Percentiles rank a stretch among this genome's conserved stretches.
Conservation (phyloP, 345 rosid genomes). For the Turnera subulata region DNA sequence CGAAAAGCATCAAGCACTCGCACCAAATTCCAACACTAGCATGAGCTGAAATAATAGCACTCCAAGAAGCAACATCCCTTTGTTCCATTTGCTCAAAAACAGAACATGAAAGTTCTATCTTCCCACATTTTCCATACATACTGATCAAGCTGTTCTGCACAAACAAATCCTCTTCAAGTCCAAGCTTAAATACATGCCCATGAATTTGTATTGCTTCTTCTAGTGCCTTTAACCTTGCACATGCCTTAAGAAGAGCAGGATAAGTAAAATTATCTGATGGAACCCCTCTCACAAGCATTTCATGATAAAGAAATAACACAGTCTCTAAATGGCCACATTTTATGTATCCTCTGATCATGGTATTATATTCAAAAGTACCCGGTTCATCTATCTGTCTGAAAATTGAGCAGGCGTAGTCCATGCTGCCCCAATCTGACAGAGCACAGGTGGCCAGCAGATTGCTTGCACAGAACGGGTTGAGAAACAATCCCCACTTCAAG, state of each 20-base stretch:
- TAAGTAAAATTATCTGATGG: conserved; percentile 38
- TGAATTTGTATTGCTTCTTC: conserved; percentile 42
- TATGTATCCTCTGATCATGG: conserved; percentile 32
- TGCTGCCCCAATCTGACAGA: conserved; percentile 39
- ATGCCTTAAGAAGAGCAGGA: conserved; percentile 35
- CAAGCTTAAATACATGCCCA: conserved; percentile 27
- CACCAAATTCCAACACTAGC: conserved; percentile 31
- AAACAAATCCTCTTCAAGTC: conserved; percentile 29
- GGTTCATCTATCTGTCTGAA: conserved; percentile 33
- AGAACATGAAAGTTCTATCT: conserved; percentile 20
- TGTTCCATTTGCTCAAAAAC: conserved; percentile 29
- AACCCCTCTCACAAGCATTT: conserved; percentile 35
- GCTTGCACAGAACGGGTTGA: conserved; percentile 33
- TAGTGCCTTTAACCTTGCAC: conserved; percentile 24
- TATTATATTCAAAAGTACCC: conserved; percentile 31
- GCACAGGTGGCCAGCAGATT: conserved; percentile 39
- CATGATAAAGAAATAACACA: conserved; percentile 25
- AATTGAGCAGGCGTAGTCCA: conserved; percentile 38
- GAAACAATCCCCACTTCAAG: conserved; percentile 39
- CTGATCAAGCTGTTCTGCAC: conserved; percentile 39
- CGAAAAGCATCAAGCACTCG: conserved; percentile 29
- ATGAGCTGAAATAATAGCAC: conserved; percentile 40
- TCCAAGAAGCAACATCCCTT: conserved; percentile 41
- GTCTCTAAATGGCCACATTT: conserved; percentile 20
- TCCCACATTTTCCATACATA: conserved; percentile 38